Percentiles rank a stretch among this genome's conserved stretches.
These are phyloP conservation scores for Nannochloropsis limnetica DNA, from an alignment of 352 stramenopile genomes.

Conservation along the genomic window DNA sequence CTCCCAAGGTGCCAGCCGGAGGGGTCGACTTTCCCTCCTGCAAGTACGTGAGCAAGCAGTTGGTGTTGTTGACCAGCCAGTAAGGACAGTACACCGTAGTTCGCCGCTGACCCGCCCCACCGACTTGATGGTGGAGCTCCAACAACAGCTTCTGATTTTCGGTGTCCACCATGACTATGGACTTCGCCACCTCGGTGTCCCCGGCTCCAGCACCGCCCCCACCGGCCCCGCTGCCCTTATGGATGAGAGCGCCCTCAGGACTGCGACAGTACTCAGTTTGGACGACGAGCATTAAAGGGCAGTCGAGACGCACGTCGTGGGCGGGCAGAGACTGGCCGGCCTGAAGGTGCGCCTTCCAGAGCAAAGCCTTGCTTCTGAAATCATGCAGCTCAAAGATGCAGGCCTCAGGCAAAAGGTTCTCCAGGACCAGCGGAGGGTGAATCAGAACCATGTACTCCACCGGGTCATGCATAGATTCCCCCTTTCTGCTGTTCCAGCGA, in stretches of 20 bases:
- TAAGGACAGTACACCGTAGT: conserved; percentile 68
- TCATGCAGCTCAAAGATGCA: conserved; percentile 70
- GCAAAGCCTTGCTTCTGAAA: conserved; percentile 56
- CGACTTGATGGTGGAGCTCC: conserved; percentile 66
- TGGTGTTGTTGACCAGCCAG: conserved; percentile 77
- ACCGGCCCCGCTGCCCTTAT: conserved; percentile 39
- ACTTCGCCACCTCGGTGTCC: conserved; percentile 58
- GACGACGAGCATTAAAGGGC: conserved; percentile 57
- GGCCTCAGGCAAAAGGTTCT: conserved; percentile 67
- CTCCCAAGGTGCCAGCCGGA: conserved; percentile 37
- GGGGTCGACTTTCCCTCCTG: conserved; percentile 60
- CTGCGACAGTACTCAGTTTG: conserved; percentile 36
- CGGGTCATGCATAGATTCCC: neutral
- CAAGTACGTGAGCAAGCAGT: conserved; percentile 64
- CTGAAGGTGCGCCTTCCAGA: conserved; percentile 58
- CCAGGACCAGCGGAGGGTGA: conserved; percentile 68
- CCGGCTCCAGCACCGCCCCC: conserved; percentile 34
- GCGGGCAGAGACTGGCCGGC: conserved; percentile 51
- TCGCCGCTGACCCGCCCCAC: conserved; percentile 63
- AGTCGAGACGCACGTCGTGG: conserved; percentile 65
- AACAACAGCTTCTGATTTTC: conserved; percentile 64
- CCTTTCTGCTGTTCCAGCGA: conserved; percentile 2
- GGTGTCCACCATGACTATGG: conserved; percentile 66
- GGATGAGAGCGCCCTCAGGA: conserved; percentile 42
- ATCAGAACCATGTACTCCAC: conserved; percentile 66